A percentile compares a stretch with the other conserved stretches of the same genome.
These are phyloP conservation scores for Globisporangium recalcitrans DNA, from an alignment of 352 stramenopile genomes.

Conservation along the genomic window DNA sequence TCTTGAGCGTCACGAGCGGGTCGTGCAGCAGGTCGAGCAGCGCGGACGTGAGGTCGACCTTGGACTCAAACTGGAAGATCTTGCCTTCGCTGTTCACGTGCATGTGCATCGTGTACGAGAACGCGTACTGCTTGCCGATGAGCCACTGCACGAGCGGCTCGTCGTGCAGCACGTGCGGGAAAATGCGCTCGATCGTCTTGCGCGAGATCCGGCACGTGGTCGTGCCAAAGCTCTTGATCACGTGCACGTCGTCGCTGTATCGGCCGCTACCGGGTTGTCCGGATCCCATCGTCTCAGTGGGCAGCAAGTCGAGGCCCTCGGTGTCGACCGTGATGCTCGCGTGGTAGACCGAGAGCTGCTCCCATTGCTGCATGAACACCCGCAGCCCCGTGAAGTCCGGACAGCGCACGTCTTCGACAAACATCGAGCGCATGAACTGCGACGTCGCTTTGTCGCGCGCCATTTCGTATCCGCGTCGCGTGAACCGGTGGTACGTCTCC, in stretches of 20 bases:
- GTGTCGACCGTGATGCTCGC: constrained; percentile 19
- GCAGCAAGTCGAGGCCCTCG: constrained; percentile 16
- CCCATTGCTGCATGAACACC: constrained; percentile 42
- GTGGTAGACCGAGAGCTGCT: constrained; percentile 32
- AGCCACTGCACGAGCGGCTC: constrained; percentile 41
- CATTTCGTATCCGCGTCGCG: constrained; percentile 22
- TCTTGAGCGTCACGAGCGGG: constrained; percentile 25
- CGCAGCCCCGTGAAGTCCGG: constrained; percentile 28
- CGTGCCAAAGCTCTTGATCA: constrained; percentile 27
- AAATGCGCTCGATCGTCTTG: constrained; percentile 37
- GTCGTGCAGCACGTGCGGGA: constrained; percentile 36
- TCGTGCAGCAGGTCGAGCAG: constrained; percentile 33
- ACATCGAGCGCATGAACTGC: constrained; percentile 22
- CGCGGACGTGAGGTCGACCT: constrained; percentile 32
- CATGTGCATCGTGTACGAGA: constrained; percentile 33
- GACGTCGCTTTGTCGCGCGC: not conserved
- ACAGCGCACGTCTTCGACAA: constrained; percentile 27
- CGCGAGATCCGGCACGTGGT: constrained; percentile 36
- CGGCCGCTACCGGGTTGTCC: constrained; percentile 9
- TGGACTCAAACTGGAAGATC: constrained; percentile 46
- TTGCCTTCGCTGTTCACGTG: constrained; percentile 28
- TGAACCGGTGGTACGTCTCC: constrained; percentile 31
- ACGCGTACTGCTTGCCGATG: constrained; percentile 38
- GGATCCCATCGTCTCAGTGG: constrained; percentile 16
- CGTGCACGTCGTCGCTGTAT: constrained; percentile 21